Evolutionary conservation across 345 rosid species (phyloP).

Genomic region (Kernera saxatilis): DNA sequence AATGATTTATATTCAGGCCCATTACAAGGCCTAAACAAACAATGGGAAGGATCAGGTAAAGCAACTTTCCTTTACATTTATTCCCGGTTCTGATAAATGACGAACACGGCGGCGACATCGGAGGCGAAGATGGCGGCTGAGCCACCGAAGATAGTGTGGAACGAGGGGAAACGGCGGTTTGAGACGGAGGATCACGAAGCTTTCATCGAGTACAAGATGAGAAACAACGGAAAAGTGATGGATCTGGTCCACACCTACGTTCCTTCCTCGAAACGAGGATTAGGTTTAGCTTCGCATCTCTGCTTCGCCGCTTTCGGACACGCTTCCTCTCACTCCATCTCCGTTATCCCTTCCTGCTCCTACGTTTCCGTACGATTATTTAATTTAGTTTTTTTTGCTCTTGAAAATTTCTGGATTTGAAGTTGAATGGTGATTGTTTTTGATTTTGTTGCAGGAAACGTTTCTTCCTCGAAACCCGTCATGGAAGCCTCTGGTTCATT

Average conservation of each 20-base stretch:
- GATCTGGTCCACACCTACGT: conserved; percentile 77
- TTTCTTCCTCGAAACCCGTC: conserved; percentile 61
- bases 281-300: conserved; percentile 83
- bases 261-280: conserved; percentile 72
- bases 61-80: neutral
- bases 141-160: conserved; percentile 60
- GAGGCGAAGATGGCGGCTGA: conserved; percentile 16
- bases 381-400: neutral
- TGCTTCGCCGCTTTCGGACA: conserved; percentile 70
- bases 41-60: neutral
- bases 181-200: conserved; percentile 90
- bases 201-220: conserved; percentile 55
- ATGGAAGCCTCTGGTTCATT: conserved; percentile 47
- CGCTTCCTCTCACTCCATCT: conserved; percentile 60
- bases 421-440: neutral
- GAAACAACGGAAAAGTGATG: conserved; percentile 54
- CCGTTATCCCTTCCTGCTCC: conserved; percentile 76
- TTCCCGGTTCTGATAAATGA: neutral
- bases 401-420: neutral
- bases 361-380: conserved; percentile 54
- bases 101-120: conserved; percentile 25
- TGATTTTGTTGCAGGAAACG: conserved; percentile 50
- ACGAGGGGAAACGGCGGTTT: conserved; percentile 44
- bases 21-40: neutral
- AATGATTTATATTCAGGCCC: neutral